Evolutionary conservation across 495 filamentous ascomycete species (phyloP), one percentile per base, ranked within the genome.

Genomic region (Daldinia bambusicola): DNA sequence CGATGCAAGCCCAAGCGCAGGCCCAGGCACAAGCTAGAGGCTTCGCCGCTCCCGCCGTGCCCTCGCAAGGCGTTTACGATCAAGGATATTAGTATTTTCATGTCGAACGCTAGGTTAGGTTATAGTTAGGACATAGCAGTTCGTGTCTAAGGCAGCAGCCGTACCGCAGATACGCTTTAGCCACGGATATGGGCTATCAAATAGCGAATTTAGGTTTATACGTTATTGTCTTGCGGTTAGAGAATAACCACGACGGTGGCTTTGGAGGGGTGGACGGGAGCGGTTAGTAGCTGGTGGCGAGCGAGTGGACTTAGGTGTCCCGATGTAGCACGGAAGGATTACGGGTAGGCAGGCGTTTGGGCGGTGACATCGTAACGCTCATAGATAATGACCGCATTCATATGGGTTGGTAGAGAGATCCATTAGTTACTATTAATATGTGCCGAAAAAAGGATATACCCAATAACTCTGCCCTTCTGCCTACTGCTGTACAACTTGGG

Each of bases 1-100:
- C 66, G 32, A 70, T 79, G 63, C 77, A 79, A 55, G 66, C 74
- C 0, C 77, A 79, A 22, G 66, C 67, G 32, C 77, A 79, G 22
- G 66, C 67, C 26, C 77, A 79, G 50, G 66, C 74, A 1, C 77
- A 79, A 32, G 66, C 67, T 36, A 68, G 76, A 32, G 67, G 59
- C 20, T 79, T 76, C 41, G 75, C 61, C 8, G 71, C 76, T 14
- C 77, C 72, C 34, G 55, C 74, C 6, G 72, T 79, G 6, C 71
- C 77, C 0, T 68, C 76, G 6, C 77, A 78, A 48, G 71, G 66
- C 36, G 66, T 71, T 6, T 78, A 79, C 34, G 75, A 76, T 37
- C 10, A 68, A 6, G 72, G 74, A 12, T 79, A 77, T 52, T 76
- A 74, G 60, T 16, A n/a, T 56, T 52, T 26, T 36, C 43, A 48